Conservation (phyloP, 768 basidiomycete species). For the Auriscalpium microsporum region DNA sequence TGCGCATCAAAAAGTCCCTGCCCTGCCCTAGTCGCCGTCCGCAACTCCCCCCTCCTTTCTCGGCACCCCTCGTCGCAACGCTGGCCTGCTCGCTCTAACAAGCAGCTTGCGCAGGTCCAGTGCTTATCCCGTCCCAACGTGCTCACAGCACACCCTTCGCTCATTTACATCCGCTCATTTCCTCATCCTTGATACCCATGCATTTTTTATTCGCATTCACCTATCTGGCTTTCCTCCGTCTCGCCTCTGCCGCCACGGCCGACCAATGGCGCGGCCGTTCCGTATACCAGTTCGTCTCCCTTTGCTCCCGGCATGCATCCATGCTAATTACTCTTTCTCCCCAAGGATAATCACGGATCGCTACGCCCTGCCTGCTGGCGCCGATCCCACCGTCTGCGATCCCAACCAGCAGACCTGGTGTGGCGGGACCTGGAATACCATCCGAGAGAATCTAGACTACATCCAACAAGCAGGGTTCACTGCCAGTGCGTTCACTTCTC, state of each 20-base stretch:
- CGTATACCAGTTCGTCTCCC: conserved; percentile 60
- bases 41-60: neutral
- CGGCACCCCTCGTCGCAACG: neutral
- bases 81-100: neutral
- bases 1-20: no score
- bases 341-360: conserved; percentile 64
- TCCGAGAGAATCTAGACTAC: conserved; percentile 75
- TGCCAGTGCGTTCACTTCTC: conserved; percentile 37
- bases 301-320: no score
- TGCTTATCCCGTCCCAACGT: neutral
- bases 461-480: conserved; percentile 79
- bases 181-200: neutral
- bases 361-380: conserved; percentile 57
- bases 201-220: conserved; percentile 7
- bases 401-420: conserved; percentile 61
- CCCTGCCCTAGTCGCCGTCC: neutral
- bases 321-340: neutral
- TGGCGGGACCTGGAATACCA: conserved; percentile 79
- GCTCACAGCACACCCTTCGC: neutral
- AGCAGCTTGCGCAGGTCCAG: conserved; percentile 4
- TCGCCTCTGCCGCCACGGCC: conserved; percentile 49
- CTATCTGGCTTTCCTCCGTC: conserved; percentile 20
- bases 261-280: conserved; percentile 71
- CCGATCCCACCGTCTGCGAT: conserved; percentile 46
- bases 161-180: conserved; percentile 1